A percentile compares a stretch with the other conserved stretches of the same genome.
Conservation (phyloP, 768 basidiomycete species). For the Phlebiopsis gigantea region DNA sequence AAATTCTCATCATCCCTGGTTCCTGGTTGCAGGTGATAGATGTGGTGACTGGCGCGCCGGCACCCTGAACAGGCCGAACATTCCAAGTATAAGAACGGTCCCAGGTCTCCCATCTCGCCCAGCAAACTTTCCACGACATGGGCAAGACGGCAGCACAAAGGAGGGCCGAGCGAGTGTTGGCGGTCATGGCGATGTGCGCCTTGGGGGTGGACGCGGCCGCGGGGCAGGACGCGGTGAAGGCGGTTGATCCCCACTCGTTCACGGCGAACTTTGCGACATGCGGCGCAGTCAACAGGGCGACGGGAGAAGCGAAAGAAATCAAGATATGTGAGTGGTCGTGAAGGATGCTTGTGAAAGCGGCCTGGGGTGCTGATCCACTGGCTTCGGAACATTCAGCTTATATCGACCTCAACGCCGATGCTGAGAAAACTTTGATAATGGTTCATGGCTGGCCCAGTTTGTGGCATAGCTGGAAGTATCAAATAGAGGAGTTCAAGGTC, state of each 20-base stretch:
- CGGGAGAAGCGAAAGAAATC: background rate
- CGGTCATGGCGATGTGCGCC: background rate
- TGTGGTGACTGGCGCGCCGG: background rate
- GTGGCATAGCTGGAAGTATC: constrained; percentile 71
- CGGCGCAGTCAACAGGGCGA: background rate
- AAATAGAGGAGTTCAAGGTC: constrained; percentile 64
- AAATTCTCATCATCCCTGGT: no score
- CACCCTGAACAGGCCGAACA: background rate
- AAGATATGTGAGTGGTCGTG: background rate
- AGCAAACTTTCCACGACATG: background rate
- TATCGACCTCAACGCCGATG: constrained; percentile 53
- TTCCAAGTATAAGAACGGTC: no score
- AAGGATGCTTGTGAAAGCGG: background rate
- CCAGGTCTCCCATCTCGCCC: background rate
- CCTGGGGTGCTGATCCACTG: background rate
- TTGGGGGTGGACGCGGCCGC: background rate
- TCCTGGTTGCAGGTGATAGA: no score
- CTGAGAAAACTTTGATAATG: constrained; percentile 51
- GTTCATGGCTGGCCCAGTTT: constrained; percentile 79
- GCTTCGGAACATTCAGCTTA: constrained; percentile 39
- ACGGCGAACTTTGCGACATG: background rate
- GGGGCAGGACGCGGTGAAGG: background rate
- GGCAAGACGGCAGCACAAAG: background rate
- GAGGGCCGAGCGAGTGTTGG: background rate
- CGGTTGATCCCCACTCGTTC: constrained; percentile 2